Evolutionary conservation across 805 yeast species (phyloP).

Genomic region (Saccharomycopsis olivae): DNA sequence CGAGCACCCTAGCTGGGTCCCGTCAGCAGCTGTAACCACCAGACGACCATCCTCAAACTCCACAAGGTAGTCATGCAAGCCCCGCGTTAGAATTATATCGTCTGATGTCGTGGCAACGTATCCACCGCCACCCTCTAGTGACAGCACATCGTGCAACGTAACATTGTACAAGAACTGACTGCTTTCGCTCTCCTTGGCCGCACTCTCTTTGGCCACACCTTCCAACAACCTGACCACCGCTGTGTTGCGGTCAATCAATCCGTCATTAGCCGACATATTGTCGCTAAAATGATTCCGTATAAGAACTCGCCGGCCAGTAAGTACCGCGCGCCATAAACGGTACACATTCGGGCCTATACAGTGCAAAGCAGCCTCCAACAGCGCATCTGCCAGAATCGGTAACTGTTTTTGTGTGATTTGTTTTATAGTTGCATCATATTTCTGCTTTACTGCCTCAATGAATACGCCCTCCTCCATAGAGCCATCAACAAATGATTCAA

Average conservation of each 20-base stretch:
- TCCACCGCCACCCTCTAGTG: slow-evolving; percentile 1
- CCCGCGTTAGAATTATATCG: slow-evolving; percentile 7
- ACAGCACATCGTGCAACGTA: slow-evolving; percentile 8
- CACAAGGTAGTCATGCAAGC: slow-evolving; percentile 11
- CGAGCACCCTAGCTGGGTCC: neutral
- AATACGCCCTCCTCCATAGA: neutral
- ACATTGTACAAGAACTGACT: slow-evolving; percentile 13
- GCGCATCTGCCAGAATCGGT: no score
- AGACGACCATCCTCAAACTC: slow-evolving; percentile 8
- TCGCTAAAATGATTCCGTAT: slow-evolving; percentile 8
- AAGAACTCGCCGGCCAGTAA: slow-evolving; percentile 7
- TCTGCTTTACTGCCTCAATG: neutral
- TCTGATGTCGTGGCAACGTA: slow-evolving; percentile 13
- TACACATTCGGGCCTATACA: slow-evolving; percentile 8
- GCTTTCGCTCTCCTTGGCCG: no score
- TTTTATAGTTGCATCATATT: neutral
- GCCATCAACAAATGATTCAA: neutral
- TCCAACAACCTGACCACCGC: neutral
- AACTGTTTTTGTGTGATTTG: neutral
- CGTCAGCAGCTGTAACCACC: neutral
- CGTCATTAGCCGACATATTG: neutral
- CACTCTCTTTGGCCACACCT: neutral
- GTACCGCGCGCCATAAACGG: slow-evolving; percentile 4
- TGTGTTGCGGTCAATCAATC: slow-evolving; percentile 6
- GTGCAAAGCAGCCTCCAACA: slow-evolving; percentile 1